Evolutionary conservation across 2,329 filamentous ascomycete genomes (phyloP), one percentile per base, ranked within the genome.

Genomic region (Purpureocillium takamizusanense): DNA sequence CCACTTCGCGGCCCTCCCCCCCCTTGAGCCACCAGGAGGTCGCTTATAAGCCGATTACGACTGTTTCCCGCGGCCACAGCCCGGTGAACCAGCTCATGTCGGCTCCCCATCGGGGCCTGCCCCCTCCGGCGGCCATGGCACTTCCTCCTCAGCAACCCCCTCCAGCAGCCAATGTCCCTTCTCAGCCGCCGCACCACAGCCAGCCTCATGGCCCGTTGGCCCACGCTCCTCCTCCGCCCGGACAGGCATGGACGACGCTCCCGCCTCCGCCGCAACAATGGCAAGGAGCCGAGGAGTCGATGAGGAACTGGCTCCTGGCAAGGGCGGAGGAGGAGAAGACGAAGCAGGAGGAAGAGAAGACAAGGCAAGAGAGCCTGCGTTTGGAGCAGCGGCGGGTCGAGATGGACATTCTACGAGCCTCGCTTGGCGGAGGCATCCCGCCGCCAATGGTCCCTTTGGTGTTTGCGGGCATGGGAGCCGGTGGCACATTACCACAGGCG

Each of bases 371-470:
- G 58, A 65, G 67, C 25, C 61, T 85, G 32, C 78, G 78, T 18
- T 61, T 87, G 25, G 83, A 88, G 60, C 83, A 85, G 60, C 70
- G 83, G 34, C 81, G 72, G 50, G 70, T 86, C 40, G 84, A 88
- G 59, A 75, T 82, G 53, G 78, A 78, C 33, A 87, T 89, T 61
- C 61, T 89, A 41, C 69, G 74, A 39, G 78, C 82, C 16, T 83
- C 82, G 3, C 57, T 88, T 38, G 69, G 72, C 38, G 77, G 79
- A 29, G 83, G 83, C 10, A 77, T 89, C 36, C 83, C 84, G 9
- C 82, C 83, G 11, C 72, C 80, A 28, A 76, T 88, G 71, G 72
- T 88, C 18, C 84, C 84, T 7, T 64, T 86, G 42, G 78, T 89
- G 17, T 87, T 89, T 58, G 76, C 80, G 11, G 80, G 81, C 32